These are phyloP conservation scores for Mycena pura DNA, from an alignment of 768 basidiomycete species.

Conservation along the genomic window DNA sequence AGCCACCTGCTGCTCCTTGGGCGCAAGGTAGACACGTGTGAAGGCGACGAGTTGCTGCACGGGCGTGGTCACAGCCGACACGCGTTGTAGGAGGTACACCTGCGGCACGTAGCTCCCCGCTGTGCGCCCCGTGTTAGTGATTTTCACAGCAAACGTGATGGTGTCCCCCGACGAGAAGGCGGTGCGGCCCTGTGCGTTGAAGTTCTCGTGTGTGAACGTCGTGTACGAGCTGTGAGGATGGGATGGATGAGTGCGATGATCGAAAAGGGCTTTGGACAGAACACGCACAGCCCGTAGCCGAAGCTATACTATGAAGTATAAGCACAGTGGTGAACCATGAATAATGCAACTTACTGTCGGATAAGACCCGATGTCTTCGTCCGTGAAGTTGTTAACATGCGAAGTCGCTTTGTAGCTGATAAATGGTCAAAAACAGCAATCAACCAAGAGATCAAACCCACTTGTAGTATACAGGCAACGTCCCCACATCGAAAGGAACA, in stretches of 20 bases:
- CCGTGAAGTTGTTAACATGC: conserved; percentile 30
- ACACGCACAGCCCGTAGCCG: conserved; percentile 30
- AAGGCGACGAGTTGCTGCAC: conserved; percentile 33
- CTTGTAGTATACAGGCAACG: conserved; percentile 36
- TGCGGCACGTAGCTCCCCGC: conserved; percentile 32
- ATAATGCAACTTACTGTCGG: conserved; percentile 21
- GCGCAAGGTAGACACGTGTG: conserved; percentile 27
- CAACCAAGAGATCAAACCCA: background rate
- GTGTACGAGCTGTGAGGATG: conserved; percentile 27
- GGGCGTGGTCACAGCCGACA: conserved; percentile 27
- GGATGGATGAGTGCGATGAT: background rate
- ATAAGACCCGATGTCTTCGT: conserved; percentile 28
- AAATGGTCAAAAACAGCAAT: background rate
- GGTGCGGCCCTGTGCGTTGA: conserved; percentile 24
- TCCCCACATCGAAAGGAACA: conserved; percentile 30
- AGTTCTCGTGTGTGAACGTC: conserved; percentile 22
- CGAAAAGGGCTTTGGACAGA: background rate
- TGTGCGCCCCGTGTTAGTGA: conserved; percentile 29
- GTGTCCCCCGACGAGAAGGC: conserved; percentile 29
- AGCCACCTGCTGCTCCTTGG: conserved; percentile 21
- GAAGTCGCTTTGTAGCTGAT: conserved; percentile 29
- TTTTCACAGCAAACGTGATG: conserved; percentile 28
- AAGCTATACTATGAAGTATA: conserved; percentile 28
- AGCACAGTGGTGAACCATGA: background rate
- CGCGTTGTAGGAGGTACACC: conserved; percentile 31